Percentiles rank a stretch among this genome's conserved stretches.
These are phyloP conservation scores for Sutorius australiensis DNA, from an alignment of 768 basidiomycete species.

Conservation along the genomic window DNA sequence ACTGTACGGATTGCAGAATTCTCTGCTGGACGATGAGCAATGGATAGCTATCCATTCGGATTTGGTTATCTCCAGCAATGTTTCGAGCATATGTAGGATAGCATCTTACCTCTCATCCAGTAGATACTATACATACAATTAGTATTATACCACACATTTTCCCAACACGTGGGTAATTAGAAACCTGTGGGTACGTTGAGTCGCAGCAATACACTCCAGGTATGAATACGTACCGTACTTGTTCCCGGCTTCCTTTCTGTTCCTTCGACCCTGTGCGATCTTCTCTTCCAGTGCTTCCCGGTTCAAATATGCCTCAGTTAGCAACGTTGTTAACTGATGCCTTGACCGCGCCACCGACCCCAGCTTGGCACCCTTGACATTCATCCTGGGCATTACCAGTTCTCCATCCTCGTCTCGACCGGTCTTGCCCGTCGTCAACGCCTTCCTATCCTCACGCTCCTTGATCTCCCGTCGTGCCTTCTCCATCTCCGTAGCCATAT, in stretches of 20 bases:
- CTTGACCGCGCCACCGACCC: slow-evolving; percentile 66
- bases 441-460: slow-evolving; percentile 74
- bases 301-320: slow-evolving; percentile 81
- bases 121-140: slow-evolving; percentile 18
- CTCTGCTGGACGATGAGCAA: slow-evolving; percentile 19
- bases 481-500: slow-evolving; percentile 75
- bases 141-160: background rate
- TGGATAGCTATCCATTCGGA: background rate
- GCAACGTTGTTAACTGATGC: slow-evolving; percentile 75
- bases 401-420: slow-evolving; percentile 40
- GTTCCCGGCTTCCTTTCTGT: slow-evolving; percentile 86
- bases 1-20: slow-evolving; percentile 20
- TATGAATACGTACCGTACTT: slow-evolving; percentile 68
- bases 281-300: slow-evolving; percentile 78
- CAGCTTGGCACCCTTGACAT: slow-evolving; percentile 72
- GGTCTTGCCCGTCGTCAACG: slow-evolving; percentile 58
- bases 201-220: too few species aligned
- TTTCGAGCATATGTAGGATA: slow-evolving; percentile 21
- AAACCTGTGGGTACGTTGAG: slow-evolving; percentile 18
- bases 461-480: slow-evolving; percentile 69
- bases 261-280: slow-evolving; percentile 78
- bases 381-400: slow-evolving; percentile 70
- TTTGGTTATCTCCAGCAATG: background rate
- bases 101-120: slow-evolving; percentile 9
- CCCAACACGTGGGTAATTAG: slow-evolving; percentile 3